Evolutionary conservation across 352 stramenopile genomes (phyloP), one percentile per base, ranked within the genome.

Genomic region (Phytopythium mirpurense): DNA sequence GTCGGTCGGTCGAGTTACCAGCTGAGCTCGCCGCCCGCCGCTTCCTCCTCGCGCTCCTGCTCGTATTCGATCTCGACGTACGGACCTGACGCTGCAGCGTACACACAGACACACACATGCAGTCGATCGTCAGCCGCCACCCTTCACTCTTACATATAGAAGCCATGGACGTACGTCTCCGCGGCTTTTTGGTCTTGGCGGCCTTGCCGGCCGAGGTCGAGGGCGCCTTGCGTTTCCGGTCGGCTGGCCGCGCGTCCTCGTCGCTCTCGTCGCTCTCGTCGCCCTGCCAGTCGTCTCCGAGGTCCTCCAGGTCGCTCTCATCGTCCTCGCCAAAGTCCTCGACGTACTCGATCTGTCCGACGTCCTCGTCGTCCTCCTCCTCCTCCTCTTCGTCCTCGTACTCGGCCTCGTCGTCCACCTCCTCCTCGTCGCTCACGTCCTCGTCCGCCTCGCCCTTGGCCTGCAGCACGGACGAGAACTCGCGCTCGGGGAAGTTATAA

Each of bases 401-500:
- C 47, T 87, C 75, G 12, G 66, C 70, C 51, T 92, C 81, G 23
- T 74, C 62, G 40, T 82, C 69, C 19, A 68, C 56, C 36, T 96
- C 82, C 57, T 93, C 83, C 57, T 83, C 66, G 36, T 88, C 78
- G 45, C 95, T 94, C 60, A 96, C 85, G 65, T 98, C 89, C 47
- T 97, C 88, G 54, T 96, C 93, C 24, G 96, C 90, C 56, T 98
- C 80, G 55, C 80, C 78, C 49, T 84, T 77, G 63, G 82, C 70
- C 41, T 89, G 81, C 31, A 95, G 62, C 48, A 94, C 81, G 38
- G 93, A 92, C 54, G 86, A 78, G 66, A 97, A 96, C 62, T 95
- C 74, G 61, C 72, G 82, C 74, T 98, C 88, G 42, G 96, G 95
- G 76, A 99, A 99, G 74, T 99, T 99, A 83, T 99, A 99, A 77